Percentiles rank a stretch among this genome's conserved stretches.
These are phyloP conservation scores for Raddia guianensis DNA, from an alignment of 176 grass and related monocot genomes.

Conservation along the genomic window DNA sequence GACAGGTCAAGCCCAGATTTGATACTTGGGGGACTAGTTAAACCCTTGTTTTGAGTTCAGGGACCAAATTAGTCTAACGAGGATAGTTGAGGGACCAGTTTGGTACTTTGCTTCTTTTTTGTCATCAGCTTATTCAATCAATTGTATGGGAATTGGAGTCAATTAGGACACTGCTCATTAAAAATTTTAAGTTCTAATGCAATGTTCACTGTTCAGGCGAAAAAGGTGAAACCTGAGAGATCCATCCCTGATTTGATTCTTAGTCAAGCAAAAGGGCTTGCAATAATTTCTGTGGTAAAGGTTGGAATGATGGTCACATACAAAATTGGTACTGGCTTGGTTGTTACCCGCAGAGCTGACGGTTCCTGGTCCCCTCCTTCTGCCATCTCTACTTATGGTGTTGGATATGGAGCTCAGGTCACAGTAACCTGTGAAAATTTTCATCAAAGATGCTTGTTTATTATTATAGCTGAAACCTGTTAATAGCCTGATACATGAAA, in stretches of 20 bases:
- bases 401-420: slow-evolving; percentile 97
- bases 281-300: slow-evolving; percentile 77
- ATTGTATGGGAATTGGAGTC: neutral
- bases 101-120: neutral
- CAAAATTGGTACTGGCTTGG: slow-evolving; percentile 85
- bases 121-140: neutral
- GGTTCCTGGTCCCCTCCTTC: slow-evolving; percentile 97
- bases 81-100: too few relatives aligned
- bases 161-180: slow-evolving; percentile 18
- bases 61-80: too few relatives aligned
- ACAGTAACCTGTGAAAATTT: neutral
- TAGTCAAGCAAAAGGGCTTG: slow-evolving; percentile 83
- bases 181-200: slow-evolving; percentile 22
- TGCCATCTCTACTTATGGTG: slow-evolving; percentile 75
- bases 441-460: slow-evolving; percentile 13
- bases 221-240: slow-evolving; percentile 71
- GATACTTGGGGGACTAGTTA: too few relatives aligned
- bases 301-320: slow-evolving; percentile 83
- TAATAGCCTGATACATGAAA: slow-evolving; percentile 2
- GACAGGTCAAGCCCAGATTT: too few relatives aligned
- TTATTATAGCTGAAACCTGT: slow-evolving; percentile 16
- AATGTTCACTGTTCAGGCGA: slow-evolving; percentile 51
- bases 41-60: too few relatives aligned
- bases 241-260: slow-evolving; percentile 83
- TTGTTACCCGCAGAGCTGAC: slow-evolving; percentile 73